Percentiles rank a stretch among this genome's conserved stretches.
Evolutionary conservation across 2,329 filamentous ascomycete species (phyloP).

Genomic region (Sporothrix sp.): DNA sequence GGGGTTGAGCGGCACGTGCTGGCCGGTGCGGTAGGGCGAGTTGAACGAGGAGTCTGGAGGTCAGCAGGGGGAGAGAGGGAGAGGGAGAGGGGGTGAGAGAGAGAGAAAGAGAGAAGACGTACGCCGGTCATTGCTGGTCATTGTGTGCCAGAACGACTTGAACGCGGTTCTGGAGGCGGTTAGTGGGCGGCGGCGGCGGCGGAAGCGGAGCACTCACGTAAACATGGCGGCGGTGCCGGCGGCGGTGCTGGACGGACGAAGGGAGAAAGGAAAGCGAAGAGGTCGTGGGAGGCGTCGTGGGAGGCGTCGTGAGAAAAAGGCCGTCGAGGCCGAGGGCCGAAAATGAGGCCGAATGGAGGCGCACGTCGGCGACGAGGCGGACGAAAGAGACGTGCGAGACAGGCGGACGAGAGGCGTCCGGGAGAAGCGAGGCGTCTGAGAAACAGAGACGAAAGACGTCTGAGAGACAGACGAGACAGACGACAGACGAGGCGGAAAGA

Average conservation of each 20-base stretch:
- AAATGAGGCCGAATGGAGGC: too few relatives aligned
- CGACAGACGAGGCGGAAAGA: not conserved
- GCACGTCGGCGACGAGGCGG: not conserved
- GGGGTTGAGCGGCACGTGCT: conserved; percentile 79
- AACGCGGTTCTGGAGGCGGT: conserved; percentile 48
- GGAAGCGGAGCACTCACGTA: conserved; percentile 11
- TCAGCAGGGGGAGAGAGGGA: not conserved
- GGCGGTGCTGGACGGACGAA: conserved; percentile 8
- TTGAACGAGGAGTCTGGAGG: conserved; percentile 76
- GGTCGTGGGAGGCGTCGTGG: too few relatives aligned
- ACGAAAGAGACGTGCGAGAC: not conserved
- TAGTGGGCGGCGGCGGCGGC: too few relatives aligned
- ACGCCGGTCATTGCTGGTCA: conserved; percentile 63
- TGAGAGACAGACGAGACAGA: not conserved
- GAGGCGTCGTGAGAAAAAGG: not conserved
- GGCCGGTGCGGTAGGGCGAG: conserved; percentile 83
- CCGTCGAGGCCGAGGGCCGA: too few relatives aligned
- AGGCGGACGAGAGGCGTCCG: not conserved
- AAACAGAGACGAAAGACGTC: not conserved
- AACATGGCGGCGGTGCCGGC: conserved; percentile 9
- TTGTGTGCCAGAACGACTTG: conserved; percentile 91
- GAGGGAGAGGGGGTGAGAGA: not conserved
- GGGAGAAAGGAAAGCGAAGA: not conserved
- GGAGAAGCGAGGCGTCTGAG: not conserved
- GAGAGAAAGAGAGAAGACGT: conserved; percentile 26